Percentiles rank a stretch among this genome's conserved stretches.
phyloP scores from a whole-genome alignment of 2,329 filamentous ascomycete species.

The Phyllosticta citriasiana region DNA sequence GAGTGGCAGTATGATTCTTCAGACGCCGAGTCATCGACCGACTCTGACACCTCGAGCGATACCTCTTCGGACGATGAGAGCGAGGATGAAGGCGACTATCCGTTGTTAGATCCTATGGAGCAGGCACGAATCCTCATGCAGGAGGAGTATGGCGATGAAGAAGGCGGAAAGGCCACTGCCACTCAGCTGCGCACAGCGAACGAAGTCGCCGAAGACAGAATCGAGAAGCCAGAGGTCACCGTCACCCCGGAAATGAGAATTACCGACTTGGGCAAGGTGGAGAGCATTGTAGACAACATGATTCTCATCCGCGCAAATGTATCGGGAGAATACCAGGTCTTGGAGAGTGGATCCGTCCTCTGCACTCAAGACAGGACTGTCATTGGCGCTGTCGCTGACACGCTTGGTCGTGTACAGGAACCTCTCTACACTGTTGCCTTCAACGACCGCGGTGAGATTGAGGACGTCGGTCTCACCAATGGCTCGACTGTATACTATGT shows the following conservation, averaged over 20 bases:
- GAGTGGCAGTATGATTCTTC: slow-evolving; percentile 70
- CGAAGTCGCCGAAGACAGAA: slow-evolving; percentile 47
- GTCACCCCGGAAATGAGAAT: slow-evolving; percentile 70
- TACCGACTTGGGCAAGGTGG: slow-evolving; percentile 62
- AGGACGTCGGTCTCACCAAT: slow-evolving; percentile 54
- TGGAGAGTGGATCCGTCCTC: slow-evolving; percentile 75
- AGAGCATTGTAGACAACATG: slow-evolving; percentile 68
- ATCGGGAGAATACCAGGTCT: slow-evolving; percentile 72
- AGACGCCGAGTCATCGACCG: slow-evolving; percentile 52
- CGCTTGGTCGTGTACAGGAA: slow-evolving; percentile 73
- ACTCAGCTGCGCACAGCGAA: slow-evolving; percentile 68
- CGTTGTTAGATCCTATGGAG: slow-evolving; percentile 70
- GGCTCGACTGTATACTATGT: slow-evolving; percentile 73
- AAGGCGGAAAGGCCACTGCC: slow-evolving; percentile 58
- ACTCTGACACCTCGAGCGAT: slow-evolving; percentile 38
- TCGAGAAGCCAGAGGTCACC: slow-evolving; percentile 61
- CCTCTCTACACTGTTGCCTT: slow-evolving; percentile 81
- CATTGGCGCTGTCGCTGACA: slow-evolving; percentile 74
- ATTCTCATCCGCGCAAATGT: slow-evolving; percentile 69
- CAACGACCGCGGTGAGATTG: slow-evolving; percentile 56
- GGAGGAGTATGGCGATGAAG: slow-evolving; percentile 61
- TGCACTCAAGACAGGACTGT: slow-evolving; percentile 67
- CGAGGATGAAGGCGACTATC: slow-evolving; percentile 45
- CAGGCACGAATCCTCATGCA: slow-evolving; percentile 78
- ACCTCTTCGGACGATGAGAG: slow-evolving; percentile 39